Base-by-base conservation (phyloP, 2,329 filamentous ascomycete genomes). In the Lithohypha guttulata region DNA sequence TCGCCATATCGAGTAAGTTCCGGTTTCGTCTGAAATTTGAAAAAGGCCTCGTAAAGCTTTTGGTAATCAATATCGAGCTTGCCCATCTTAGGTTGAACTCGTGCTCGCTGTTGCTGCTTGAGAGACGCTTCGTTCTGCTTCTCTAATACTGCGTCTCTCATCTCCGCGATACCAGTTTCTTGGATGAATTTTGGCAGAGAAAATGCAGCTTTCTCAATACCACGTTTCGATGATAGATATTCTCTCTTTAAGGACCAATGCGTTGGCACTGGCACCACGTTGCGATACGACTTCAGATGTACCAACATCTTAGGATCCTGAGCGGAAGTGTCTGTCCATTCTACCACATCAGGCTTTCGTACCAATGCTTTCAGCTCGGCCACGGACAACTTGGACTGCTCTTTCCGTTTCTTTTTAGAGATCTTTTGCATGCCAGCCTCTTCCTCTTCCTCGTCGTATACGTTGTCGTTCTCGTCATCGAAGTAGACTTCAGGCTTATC, bases 11-110 rank as follows among this genome's bases (percentile, higher is more conserved):
- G 76, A 21, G 91, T 96, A 47, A 98, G 66, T 51, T 86, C 79
- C 0, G 91, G 91, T 63, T 98, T 98, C 27, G 85, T 93, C 64
- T 98, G 91, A 58, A 94, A 93, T 43, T 86, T 77, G 69, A 98
- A 98, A 68, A 98, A 98, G 3, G 91, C 91, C 58, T 96, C 91
- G 64, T 96, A 96, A 39, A 96, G 77, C 60, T 91, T 95, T 57
- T 94, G 85, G 60, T 98, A 98, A 61, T 98, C 91, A 51, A 98
- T 96, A 59, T 98, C 91, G 35, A 98, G 71, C 60, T 91, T 93
- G 46, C 91, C 91, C 74, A 95, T 91, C 64, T 96, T 96, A 19
- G 86, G 86, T 47, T 86, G 80, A 9, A 98, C 91, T 31, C 91
- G 75, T 61, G 95, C 91, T 34, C 91, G 77, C 64, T 95, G 87